A percentile compares a stretch with the other conserved stretches of the same genome.
These are phyloP conservation scores for Daldinia eschscholtzii DNA, from an alignment of 2,329 filamentous ascomycete species.

Conservation along the genomic window DNA sequence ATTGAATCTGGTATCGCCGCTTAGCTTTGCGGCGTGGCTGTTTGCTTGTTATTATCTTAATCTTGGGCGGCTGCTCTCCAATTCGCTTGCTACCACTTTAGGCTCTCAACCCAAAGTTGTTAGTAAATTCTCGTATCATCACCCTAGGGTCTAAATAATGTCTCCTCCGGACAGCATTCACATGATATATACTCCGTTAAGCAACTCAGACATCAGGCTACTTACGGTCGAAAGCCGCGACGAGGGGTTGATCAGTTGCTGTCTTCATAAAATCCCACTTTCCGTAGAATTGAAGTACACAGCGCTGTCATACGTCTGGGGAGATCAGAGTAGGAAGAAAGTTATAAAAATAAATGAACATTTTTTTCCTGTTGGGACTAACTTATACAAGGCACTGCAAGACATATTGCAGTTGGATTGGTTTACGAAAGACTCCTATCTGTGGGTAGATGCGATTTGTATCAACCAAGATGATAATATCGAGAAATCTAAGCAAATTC, in stretches of 20 bases:
- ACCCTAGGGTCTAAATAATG: background rate
- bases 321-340: background rate
- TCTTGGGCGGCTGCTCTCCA: background rate
- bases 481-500: background rate
- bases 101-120: too few relatives aligned
- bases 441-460: slow-evolving; percentile 2
- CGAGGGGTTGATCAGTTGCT: background rate
- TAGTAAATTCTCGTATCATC: background rate
- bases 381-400: background rate
- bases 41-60: background rate
- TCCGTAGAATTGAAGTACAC: background rate
- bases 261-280: background rate
- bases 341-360: background rate
- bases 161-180: background rate
- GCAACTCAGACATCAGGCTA: background rate
- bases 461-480: slow-evolving; percentile 6
- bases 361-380: background rate
- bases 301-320: slow-evolving; percentile 3
- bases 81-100: background rate
- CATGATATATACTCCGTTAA: background rate
- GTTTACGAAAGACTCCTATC: background rate
- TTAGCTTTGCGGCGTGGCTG: background rate
- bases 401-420: background rate
- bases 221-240: background rate
- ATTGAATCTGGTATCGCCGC: background rate